Conservation (phyloP, 2,329 filamentous ascomycete genomes). For the Aspergillus sp. region DNA sequence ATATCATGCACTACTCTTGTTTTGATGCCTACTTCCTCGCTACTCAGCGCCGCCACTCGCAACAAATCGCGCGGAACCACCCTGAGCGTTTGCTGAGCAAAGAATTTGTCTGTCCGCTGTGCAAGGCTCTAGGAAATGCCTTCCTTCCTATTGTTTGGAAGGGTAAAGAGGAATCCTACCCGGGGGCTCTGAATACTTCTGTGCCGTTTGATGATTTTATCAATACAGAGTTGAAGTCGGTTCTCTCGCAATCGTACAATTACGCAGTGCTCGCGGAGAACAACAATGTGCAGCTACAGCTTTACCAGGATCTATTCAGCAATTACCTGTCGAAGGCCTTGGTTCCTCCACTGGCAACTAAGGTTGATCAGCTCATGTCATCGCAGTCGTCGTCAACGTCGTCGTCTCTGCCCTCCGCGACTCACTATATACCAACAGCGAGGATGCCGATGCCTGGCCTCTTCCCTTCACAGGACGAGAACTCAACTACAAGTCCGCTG, state of each 20-base stretch:
- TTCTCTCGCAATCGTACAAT: constrained; percentile 52
- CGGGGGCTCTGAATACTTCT: constrained; percentile 66
- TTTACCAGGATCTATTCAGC: constrained; percentile 52
- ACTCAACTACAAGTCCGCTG: constrained; percentile 31
- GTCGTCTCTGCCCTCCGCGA: constrained; percentile 29
- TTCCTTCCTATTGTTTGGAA: constrained; percentile 97
- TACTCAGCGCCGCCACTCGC: constrained; percentile 77
- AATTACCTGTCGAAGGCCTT: constrained; percentile 55
- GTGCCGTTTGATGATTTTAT: constrained; percentile 70
- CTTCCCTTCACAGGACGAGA: constrained; percentile 40
- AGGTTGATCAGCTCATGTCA: constrained; percentile 36
- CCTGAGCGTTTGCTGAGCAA: constrained; percentile 77
- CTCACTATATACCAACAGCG: constrained; percentile 32
- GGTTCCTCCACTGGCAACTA: constrained; percentile 51
- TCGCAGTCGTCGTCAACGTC: not conserved
- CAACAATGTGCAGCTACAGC: constrained; percentile 34
- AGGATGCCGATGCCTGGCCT: constrained; percentile 42
- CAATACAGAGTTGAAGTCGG: constrained; percentile 56
- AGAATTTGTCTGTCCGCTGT: constrained; percentile 94
- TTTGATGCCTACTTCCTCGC: constrained; percentile 90
- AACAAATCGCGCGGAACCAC: constrained; percentile 92
- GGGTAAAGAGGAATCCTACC: constrained; percentile 80
- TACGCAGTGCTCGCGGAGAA: constrained; percentile 44
- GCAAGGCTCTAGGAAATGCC: constrained; percentile 92
- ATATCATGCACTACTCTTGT: constrained; percentile 97